phyloP scores from a whole-genome alignment of 2,329 filamentous ascomycete genomes.

The Aspergillus transmontanensis region DNA sequence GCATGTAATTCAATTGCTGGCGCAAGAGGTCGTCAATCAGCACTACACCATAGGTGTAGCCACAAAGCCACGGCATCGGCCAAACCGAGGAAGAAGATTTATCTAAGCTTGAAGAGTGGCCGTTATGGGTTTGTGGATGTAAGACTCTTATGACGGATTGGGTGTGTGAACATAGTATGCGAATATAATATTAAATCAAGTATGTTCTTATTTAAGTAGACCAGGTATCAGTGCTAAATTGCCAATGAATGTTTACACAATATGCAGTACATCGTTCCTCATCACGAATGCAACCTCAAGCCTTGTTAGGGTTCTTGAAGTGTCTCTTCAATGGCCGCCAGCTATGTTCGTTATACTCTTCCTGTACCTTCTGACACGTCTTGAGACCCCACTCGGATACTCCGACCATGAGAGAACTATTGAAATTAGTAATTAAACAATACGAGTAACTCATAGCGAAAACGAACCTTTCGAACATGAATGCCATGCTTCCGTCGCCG shows the following conservation, averaged over 20 bases:
- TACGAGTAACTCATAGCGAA: neutral
- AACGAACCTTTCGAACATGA: constrained; percentile 63
- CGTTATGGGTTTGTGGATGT: neutral
- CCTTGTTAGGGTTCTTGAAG: constrained; percentile 57
- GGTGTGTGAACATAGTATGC: neutral
- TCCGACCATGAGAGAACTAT: constrained; percentile 66
- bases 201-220: neutral
- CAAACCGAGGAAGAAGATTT: neutral
- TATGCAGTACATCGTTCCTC: neutral
- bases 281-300: neutral
- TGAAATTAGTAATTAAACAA: neutral
- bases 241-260: neutral
- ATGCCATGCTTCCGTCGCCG: constrained; percentile 63
- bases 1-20: neutral
- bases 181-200: neutral
- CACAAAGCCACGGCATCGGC: no score
- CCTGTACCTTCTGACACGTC: constrained; percentile 70
- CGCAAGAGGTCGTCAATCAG: neutral
- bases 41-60: no score
- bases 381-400: constrained; percentile 74
- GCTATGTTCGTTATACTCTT: constrained; percentile 77
- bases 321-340: constrained; percentile 71
- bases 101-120: neutral
- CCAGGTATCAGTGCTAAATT: neutral
- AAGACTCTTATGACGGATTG: neutral